Conservation (phyloP, 2,329 filamentous ascomycete genomes). For the Pseudogymnoascus sp. region DNA sequence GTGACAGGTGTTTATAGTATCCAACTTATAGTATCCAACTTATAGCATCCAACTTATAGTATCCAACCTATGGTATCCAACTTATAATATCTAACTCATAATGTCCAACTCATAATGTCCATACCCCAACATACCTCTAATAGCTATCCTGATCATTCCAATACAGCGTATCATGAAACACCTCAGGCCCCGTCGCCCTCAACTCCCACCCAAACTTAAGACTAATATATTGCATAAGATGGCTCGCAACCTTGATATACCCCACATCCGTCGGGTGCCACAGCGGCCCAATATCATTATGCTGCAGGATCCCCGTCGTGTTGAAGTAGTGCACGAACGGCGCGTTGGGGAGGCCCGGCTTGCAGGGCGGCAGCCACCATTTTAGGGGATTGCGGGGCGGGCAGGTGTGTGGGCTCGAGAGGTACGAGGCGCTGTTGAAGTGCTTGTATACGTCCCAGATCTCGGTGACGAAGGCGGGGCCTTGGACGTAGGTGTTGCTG, state of each 20-base stretch:
- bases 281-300: constrained; percentile 52
- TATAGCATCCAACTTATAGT: too few species aligned
- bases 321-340: constrained; percentile 54
- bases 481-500: constrained; percentile 43
- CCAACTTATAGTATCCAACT: too few species aligned
- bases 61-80: too few species aligned
- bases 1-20: background rate
- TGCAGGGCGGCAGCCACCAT: constrained; percentile 23
- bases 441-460: constrained; percentile 43
- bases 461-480: constrained; percentile 41
- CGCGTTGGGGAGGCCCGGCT: constrained; percentile 28
- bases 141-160: constrained; percentile 44
- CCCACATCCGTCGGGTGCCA: constrained; percentile 55
- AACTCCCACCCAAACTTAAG: constrained; percentile 49
- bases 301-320: constrained; percentile 51
- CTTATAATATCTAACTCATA: too few species aligned
- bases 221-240: constrained; percentile 50
- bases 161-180: constrained; percentile 41
- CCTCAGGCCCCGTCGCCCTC: constrained; percentile 46
- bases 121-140: constrained; percentile 19
- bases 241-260: constrained; percentile 52
- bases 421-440: constrained; percentile 41
- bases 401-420: constrained; percentile 18
- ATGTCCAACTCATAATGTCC: too few species aligned
- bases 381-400: constrained; percentile 26